These are phyloP conservation scores for Parietichytrium sp. DNA, from an alignment of 108 stramenopile species.

Conservation along the genomic window DNA sequence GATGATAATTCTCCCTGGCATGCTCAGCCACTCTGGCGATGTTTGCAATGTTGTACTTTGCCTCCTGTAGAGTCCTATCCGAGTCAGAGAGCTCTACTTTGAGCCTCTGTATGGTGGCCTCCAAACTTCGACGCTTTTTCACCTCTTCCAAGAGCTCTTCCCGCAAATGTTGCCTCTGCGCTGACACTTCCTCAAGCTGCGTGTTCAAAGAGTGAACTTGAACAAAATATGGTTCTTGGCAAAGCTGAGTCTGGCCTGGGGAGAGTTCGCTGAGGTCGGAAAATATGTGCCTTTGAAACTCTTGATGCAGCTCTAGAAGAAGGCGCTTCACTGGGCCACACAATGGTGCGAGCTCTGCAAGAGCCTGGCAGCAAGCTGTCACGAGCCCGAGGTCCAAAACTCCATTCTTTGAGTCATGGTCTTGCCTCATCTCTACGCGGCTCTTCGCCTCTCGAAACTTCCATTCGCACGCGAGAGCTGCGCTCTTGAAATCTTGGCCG, in stretches of 20 bases:
- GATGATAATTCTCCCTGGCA: constrained; percentile 8
- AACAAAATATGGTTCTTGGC: not conserved
- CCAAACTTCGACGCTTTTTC: not conserved
- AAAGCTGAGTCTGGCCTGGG: constrained; percentile 5
- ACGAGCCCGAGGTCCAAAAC: not conserved
- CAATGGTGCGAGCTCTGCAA: not conserved
- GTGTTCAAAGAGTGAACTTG: not conserved
- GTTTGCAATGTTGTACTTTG: not conserved
- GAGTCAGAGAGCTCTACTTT: not conserved
- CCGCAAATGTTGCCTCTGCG: too few relatives aligned
- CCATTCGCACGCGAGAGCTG: constrained; percentile 17
- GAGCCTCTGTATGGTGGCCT: not conserved
- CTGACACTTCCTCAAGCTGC: not conserved
- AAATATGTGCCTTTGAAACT: not conserved
- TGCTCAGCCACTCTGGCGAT: not conserved
- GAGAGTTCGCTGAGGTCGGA: not conserved
- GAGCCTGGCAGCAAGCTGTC: not conserved
- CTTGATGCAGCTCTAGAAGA: not conserved
- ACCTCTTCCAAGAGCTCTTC: not conserved
- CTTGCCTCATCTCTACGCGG: not conserved
- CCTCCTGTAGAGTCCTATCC: not conserved
- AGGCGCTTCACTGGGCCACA: not conserved
- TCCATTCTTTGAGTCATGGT: not conserved
- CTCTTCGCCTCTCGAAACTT: not conserved
- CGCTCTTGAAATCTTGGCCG: not conserved